Percentiles rank a stretch among this genome's conserved stretches.
These are phyloP conservation scores for Macrolepiota dolichaula DNA, from an alignment of 768 basidiomycete genomes.

Conservation along the genomic window DNA sequence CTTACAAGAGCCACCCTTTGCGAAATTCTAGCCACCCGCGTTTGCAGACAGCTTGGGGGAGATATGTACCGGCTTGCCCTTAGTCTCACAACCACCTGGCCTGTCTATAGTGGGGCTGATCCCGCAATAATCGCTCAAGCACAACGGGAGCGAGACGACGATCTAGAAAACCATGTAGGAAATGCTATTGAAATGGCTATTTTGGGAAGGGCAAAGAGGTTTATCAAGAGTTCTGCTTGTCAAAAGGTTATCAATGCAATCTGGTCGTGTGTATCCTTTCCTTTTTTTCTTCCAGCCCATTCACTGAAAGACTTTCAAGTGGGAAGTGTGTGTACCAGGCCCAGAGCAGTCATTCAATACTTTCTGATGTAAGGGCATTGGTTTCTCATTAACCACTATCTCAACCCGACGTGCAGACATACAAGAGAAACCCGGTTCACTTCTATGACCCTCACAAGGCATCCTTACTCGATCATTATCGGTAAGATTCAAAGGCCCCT, in stretches of 20 bases:
- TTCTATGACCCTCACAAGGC: constrained; percentile 95
- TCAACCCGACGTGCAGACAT: constrained; percentile 53
- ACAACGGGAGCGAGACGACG: constrained; percentile 62
- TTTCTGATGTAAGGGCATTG: constrained; percentile 68
- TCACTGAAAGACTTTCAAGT: constrained; percentile 31
- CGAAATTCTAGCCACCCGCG: constrained; percentile 83
- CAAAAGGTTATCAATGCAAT: constrained; percentile 88
- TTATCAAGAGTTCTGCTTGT: constrained; percentile 86
- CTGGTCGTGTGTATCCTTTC: constrained; percentile 54
- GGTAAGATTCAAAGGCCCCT: constrained; percentile 40
- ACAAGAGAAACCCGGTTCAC: constrained; percentile 88
- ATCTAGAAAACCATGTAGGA: constrained; percentile 76
- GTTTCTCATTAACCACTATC: not conserved
- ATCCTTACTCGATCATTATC: constrained; percentile 92
- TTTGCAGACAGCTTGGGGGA: constrained; percentile 69
- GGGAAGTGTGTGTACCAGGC: constrained; percentile 92
- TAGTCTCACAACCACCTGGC: constrained; percentile 78
- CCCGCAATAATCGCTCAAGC: constrained; percentile 53
- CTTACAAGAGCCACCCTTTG: constrained; percentile 78
- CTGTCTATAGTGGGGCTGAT: constrained; percentile 75
- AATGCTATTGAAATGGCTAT: constrained; percentile 95
- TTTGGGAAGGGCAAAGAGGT: constrained; percentile 78
- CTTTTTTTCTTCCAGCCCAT: not conserved
- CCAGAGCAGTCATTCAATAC: constrained; percentile 81
- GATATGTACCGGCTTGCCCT: constrained; percentile 65